phyloP scores from a whole-genome alignment of 768 basidiomycete species.

The Piloderma croceum region DNA sequence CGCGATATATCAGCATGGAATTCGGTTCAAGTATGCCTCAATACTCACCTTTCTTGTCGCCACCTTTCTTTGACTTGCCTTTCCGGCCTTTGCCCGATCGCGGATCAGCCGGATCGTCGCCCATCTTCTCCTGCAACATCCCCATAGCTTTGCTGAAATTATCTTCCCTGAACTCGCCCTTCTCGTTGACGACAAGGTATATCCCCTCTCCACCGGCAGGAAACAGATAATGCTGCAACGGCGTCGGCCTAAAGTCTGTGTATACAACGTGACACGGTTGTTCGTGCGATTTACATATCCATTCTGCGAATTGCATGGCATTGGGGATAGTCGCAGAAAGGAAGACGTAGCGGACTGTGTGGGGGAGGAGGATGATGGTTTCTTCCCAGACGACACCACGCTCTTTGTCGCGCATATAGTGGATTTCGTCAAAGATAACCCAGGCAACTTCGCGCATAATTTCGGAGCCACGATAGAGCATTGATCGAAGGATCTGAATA shows the following conservation, averaged over 20 bases:
- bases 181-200: constrained; percentile 97
- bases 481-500: constrained; percentile 87
- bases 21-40: background rate
- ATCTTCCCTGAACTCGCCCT: constrained; percentile 93
- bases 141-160: constrained; percentile 99
- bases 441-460: constrained; percentile 99
- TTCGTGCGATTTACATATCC: constrained; percentile 96
- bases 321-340: constrained; percentile 99
- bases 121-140: constrained; percentile 73
- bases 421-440: constrained; percentile 99
- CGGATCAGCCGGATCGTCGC: constrained; percentile 90
- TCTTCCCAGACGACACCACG: constrained; percentile 99
- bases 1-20: constrained; percentile 1
- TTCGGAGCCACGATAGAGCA: constrained; percentile 98
- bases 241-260: constrained; percentile 97
- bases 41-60: constrained; percentile 75
- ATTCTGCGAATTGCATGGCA: constrained; percentile 98
- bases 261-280: constrained; percentile 99
- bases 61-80: constrained; percentile 92
- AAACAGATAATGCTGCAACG: constrained; percentile 96
- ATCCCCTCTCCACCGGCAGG: constrained; percentile 96
- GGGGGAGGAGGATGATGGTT: constrained; percentile 94
- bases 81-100: constrained; percentile 81
- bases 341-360: constrained; percentile 95
- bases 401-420: constrained; percentile 99